Evolutionary conservation across 306 rosid genomes (phyloP), one percentile per base, ranked within the genome.

Genomic region (Castanea sativa): DNA sequence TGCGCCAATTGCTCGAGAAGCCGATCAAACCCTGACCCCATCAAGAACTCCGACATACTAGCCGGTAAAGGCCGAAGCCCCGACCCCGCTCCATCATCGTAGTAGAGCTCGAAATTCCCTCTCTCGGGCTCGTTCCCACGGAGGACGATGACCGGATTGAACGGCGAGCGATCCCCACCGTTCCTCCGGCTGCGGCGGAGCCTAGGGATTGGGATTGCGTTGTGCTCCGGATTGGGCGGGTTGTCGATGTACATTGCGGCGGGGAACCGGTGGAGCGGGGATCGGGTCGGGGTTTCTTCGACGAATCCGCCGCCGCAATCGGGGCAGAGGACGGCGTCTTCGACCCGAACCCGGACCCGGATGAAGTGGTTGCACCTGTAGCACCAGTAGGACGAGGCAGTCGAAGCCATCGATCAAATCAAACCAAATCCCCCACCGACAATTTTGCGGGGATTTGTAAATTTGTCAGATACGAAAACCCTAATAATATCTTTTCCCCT

Each of bases 11-110:
- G 96, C 58, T 91, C 87, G 4, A 91, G 88, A 45, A 91, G 55
- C 19, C 88, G 93, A 59, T 91, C 93, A 20, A 91, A 89, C 2
- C 96, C 93, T 1, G 96, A 86, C 12, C 90, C 96, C 89, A 91
- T 86, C 53, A 91, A 65, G 57, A 87, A 85, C 60, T 91, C 90
- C 29, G 96, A 83, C 25, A 87, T 84, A 69, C 85, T 86, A 0
- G 89, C 74, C 5, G 96, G 93, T 2, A 91, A 45, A 0, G 92
- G 93, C 6, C 93, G 89, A 3, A 91, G 91, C 1, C 91, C 91
- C 10, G 87, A 76, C 38, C 92, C 91, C 0, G 90, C 78, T 27
- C 88, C 93, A 59, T 91, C 96, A 43, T 91, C 89, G 75, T 89
- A 91, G 68, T 81, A 91, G 16, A 91, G 89, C 75, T 89, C 92